Base-by-base conservation (phyloP, 768 basidiomycete genomes). In the Mrakia hoshinonis region DNA sequence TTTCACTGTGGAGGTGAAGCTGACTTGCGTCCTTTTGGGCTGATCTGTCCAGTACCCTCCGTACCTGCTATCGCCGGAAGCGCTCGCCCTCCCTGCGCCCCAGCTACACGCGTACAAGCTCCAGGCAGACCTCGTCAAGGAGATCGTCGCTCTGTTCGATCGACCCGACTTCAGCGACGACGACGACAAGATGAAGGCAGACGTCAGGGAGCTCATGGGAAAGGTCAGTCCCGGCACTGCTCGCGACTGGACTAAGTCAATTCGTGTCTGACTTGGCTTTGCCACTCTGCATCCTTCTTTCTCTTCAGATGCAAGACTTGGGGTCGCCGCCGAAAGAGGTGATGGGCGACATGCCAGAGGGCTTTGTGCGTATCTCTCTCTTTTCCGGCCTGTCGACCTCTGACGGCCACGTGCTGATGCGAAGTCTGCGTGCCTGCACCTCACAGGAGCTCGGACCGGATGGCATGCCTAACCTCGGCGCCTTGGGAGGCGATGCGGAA, bases 271-370 rank as follows among this genome's bases (percentile, higher is more conserved):
- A n/a, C n/a, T n/a, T n/a, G n/a, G 67, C 12, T 67, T 29, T 51
- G 11, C 48, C 5, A 18, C 52, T 15, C 43, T 1, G 5, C 39
- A 43, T 43, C 43, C 18, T 75, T 76, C 0, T 55, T 62, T n/a
- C n/a, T n/a, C n/a, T n/a, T 10, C 73, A 91, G 89, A 87, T 93
- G 84, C 91, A 93, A 83, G 81, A 82, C 3, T 83, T 86, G 68
- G 91, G 91, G 7, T 84, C 87, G 4, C 91, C 90, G 0, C 91
- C 91, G 2, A 76, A 84, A 24, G 89, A 90, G 75, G 84, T 92
- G 63, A 91, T 92, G 89, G 91, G 90, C 1, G 85, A 86, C 0
- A 81, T 92, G 61, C 91, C 91, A 0, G 78, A 79, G 47, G 79
- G 79, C 18, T 75, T 80, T 55, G 79, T 79, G 73, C 74, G 77